These are phyloP conservation scores for Tranzscheliella williamsii DNA, from an alignment of 1,284 basidiomycete genomes.

Conservation along the genomic window DNA sequence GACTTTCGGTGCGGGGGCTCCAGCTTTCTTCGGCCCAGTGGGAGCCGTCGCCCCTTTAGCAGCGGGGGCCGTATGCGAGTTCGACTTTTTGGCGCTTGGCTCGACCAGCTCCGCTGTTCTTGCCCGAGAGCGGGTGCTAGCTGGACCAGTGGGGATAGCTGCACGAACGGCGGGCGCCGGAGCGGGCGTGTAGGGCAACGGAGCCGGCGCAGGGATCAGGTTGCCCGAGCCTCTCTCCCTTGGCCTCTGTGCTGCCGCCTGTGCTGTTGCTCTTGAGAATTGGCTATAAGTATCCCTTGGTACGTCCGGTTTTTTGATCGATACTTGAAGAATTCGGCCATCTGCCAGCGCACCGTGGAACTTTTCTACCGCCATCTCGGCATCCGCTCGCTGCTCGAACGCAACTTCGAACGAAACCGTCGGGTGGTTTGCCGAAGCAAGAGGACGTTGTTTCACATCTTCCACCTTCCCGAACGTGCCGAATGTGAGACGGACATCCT, in stretches of 20 bases:
- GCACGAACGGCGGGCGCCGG: conserved; percentile 25
- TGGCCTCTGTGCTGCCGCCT: conserved; percentile 30
- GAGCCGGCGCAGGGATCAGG: conserved; percentile 28
- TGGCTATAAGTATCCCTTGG: conserved; percentile 25
- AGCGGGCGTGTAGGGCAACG: conserved; percentile 23
- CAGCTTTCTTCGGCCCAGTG: conserved; percentile 2
- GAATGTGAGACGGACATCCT: conserved; percentile 56
- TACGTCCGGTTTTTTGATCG: conserved; percentile 35
- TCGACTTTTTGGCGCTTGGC: conserved; percentile 25
- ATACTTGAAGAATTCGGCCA: conserved; percentile 51
- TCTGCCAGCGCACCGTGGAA: conserved; percentile 57
- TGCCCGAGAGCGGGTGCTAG: conserved; percentile 24
- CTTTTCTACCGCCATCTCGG: conserved; percentile 44
- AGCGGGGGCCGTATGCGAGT: conserved; percentile 1
- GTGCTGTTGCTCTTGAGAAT: conserved; percentile 24
- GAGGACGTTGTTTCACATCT: conserved; percentile 42
- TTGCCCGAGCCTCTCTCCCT: conserved; percentile 14
- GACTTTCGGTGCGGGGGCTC: background rate
- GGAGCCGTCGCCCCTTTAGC: conserved; percentile 4
- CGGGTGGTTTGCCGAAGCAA: conserved; percentile 43
- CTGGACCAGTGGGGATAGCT: conserved; percentile 32
- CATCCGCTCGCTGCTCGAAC: conserved; percentile 42
- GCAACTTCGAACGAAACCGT: conserved; percentile 52
- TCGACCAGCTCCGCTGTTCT: conserved; percentile 17
- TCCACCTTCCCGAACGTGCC: conserved; percentile 47